These are phyloP conservation scores for Niveomyces coronatus DNA, from an alignment of 2,329 filamentous ascomycete species.

Conservation along the genomic window DNA sequence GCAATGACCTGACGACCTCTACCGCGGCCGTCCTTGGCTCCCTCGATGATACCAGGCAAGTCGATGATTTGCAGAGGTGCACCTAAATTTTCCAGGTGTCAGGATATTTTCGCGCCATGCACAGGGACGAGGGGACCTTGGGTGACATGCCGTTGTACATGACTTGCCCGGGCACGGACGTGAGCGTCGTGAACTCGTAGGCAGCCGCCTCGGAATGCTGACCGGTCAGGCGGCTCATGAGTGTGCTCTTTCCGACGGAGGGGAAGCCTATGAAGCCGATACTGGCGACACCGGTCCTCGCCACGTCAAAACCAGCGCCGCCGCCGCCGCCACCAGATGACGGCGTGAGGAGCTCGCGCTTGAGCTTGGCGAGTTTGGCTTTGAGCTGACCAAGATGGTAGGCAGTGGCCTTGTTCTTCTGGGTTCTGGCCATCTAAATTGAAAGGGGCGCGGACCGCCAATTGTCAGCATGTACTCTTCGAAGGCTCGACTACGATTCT, in stretches of 20 bases:
- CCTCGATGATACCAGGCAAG: conserved; percentile 96
- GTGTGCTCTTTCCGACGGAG: conserved; percentile 94
- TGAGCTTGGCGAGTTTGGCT: conserved; percentile 95
- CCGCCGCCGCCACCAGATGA: conserved; percentile 74
- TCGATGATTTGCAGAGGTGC: conserved; percentile 98
- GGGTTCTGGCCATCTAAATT: conserved; percentile 78
- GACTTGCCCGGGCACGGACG: conserved; percentile 92
- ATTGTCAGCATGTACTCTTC: background rate
- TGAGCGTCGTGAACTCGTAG: conserved; percentile 98
- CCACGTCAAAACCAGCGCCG: conserved; percentile 90
- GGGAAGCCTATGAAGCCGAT: conserved; percentile 97
- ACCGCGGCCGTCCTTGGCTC: conserved; percentile 95
- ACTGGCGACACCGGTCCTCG: conserved; percentile 92
- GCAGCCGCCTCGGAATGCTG: conserved; percentile 96
- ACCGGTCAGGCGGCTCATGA: conserved; percentile 90
- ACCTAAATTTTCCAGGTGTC: no score
- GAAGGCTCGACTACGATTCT: no score
- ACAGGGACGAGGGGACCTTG: no score
- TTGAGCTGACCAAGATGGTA: conserved; percentile 94
- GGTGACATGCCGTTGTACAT: conserved; percentile 64
- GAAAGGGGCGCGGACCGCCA: conserved; percentile 13
- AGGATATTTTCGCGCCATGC: no score
- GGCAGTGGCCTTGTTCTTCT: conserved; percentile 94
- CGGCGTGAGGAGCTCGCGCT: conserved; percentile 88
- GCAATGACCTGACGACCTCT: conserved; percentile 97